phyloP scores from a whole-genome alignment of 768 basidiomycete species.

The Tricholoma bakamatsutake region DNA sequence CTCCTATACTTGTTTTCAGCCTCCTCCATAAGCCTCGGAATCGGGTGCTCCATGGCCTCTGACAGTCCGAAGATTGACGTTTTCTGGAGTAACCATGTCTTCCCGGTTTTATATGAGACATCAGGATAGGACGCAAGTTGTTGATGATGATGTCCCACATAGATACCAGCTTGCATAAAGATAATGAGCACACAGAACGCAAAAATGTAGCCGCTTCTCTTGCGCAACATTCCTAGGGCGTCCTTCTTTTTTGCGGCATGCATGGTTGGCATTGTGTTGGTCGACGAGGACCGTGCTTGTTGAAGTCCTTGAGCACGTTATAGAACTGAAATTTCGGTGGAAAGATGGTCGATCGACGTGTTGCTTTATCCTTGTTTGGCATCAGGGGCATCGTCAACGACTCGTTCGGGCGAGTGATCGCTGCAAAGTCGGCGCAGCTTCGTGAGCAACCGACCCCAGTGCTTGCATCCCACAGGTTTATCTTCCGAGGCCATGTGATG shows the following conservation, averaged over 20 bases:
- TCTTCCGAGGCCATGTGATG: no score
- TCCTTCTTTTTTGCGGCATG: slow-evolving; percentile 6
- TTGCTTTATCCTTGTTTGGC: slow-evolving; percentile 2
- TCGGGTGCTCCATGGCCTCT: slow-evolving; percentile 55
- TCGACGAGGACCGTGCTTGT: background rate
- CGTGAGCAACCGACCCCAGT: no score
- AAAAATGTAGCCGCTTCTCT: slow-evolving; percentile 35
- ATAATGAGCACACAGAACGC: slow-evolving; percentile 34
- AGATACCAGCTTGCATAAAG: slow-evolving; percentile 47
- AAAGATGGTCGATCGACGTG: background rate
- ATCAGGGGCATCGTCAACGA: background rate
- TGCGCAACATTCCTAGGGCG: background rate
- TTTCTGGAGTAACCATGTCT: slow-evolving; percentile 16
- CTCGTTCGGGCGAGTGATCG: no score
- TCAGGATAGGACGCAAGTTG: slow-evolving; percentile 13
- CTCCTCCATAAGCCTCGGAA: slow-evolving; percentile 75
- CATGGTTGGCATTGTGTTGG: slow-evolving; percentile 5
- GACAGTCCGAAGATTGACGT: slow-evolving; percentile 12
- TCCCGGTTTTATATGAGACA: slow-evolving; percentile 12
- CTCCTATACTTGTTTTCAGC: slow-evolving; percentile 70
- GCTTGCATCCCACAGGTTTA: no score
- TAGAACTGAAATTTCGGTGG: background rate
- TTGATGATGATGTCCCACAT: slow-evolving; percentile 29
- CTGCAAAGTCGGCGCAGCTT: no score
- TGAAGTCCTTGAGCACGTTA: background rate